These are phyloP conservation scores for Clausena lansium DNA, from an alignment of 345 rosid species.

Conservation along the genomic window DNA sequence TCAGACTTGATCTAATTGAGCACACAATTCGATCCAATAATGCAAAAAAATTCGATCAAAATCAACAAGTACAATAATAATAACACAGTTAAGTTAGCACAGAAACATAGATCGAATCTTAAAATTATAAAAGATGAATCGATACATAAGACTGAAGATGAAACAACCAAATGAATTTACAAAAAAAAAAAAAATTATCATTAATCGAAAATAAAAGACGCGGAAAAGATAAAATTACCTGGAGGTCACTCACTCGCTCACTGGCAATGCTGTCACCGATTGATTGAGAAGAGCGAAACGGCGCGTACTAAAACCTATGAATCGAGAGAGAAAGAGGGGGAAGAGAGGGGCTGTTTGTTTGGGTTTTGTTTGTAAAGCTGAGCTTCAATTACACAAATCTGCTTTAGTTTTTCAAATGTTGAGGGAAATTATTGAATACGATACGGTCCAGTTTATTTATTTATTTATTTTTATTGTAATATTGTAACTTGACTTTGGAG, in stretches of 20 bases:
- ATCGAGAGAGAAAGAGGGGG: constrained; percentile 8
- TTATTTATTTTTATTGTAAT: too few species aligned
- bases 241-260: background rate
- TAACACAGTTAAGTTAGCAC: background rate
- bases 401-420: background rate
- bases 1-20: constrained; percentile 3
- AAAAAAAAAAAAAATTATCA: constrained; percentile 1
- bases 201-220: constrained; percentile 7
- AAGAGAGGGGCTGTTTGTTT: constrained; percentile 23
- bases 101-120: constrained; percentile 19
- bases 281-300: constrained; percentile 31
- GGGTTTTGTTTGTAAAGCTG: constrained; percentile 11
- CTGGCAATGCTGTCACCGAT: constrained; percentile 25
- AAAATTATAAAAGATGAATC: background rate
- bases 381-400: constrained; percentile 10
- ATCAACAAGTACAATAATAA: background rate
- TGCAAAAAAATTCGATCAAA: constrained; percentile 9
- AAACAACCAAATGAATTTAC: background rate
- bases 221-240: constrained; percentile 23
- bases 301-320: constrained; percentile 32
- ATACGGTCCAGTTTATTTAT: background rate
- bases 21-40: constrained; percentile 15
- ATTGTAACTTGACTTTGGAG: too few species aligned
- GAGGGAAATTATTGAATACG: background rate
- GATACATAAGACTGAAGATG: constrained; percentile 19